Evolutionary conservation across 345 rosid genomes (phyloP), one percentile per base, ranked within the genome.

Genomic region (Aethionema arabicum): DNA sequence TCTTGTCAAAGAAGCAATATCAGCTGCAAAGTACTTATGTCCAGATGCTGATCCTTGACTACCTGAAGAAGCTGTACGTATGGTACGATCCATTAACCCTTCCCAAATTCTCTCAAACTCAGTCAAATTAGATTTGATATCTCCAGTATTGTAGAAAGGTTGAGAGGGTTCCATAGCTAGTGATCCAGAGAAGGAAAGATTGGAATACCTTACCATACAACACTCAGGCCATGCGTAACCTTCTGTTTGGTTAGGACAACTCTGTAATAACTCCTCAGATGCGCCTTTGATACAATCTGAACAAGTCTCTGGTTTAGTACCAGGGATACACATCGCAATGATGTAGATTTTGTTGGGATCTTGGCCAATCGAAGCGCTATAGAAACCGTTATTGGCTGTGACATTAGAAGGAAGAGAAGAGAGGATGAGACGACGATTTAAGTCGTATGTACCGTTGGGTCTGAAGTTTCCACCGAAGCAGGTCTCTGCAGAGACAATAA

Each of bases 171-270:
- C 14, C 13, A 0, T 4, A 5, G 21, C 62, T 7, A 7, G 6
- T 4, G 0, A 4, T 0, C 65, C 66, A 8, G 33, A 36, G 35
- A 78, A 38, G 0, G 59, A 21, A 16, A 3, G 11, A 40, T 65
- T 56, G 2, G 79, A 51, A 4, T 60, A 75, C 4, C 66, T 69
- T 6, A 73, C 63, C 32, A 68, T 37, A 52, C 82, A 78, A 0
- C 2, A 21, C 1, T 21, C 27, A 10, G 52, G 63, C 76, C 74
- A 72, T 21, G 44, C 37, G 13, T 15, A 31, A 1, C 66, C 72
- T 36, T 63, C 76, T 7, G 4, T 67, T 0, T 74, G 56, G 55
- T 70, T n/a, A 3, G 63, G 78, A 31, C 76, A 78, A 5, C 0
- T 14, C 0, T 12, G 0, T n/a, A 0, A 11, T 5, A 71, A 32